Conservation (phyloP, 2,329 filamentous ascomycete genomes). For the Fusarium citri region DNA sequence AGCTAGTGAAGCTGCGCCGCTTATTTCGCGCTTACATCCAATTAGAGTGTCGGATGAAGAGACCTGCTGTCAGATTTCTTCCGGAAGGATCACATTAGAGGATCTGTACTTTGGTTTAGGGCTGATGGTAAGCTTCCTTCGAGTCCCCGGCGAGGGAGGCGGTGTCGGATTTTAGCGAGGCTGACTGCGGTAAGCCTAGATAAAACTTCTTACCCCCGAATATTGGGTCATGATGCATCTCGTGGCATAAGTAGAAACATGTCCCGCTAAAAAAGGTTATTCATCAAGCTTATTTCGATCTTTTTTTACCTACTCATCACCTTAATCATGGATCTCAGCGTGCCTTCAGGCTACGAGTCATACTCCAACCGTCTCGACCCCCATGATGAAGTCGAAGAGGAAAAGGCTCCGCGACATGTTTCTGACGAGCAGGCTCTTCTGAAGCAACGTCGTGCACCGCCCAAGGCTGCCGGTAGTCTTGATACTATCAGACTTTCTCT, state of each 20-base stretch:
- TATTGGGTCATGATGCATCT: background rate
- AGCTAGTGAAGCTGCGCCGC: background rate
- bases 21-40: accelerated
- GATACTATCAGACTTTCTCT: background rate
- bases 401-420: background rate
- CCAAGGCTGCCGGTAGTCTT: background rate
- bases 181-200: background rate
- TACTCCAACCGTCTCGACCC: slow-evolving; percentile 21
- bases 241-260: background rate
- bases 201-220: background rate
- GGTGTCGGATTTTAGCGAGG: background rate
- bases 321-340: slow-evolving; percentile 8
- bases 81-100: background rate
- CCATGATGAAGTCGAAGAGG: slow-evolving; percentile 5
- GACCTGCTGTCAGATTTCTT: background rate
- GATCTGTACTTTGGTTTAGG: background rate
- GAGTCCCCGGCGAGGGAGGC: background rate
- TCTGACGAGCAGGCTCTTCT: background rate
- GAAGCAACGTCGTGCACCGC: background rate
- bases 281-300: background rate
- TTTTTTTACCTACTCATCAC: background rate
- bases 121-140: background rate
- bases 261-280: background rate
- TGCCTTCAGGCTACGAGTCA: slow-evolving; percentile 6
- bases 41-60: accelerated